A percentile compares a stretch with the other conserved stretches of the same genome.
These are phyloP conservation scores for Kuraishia hungarica DNA, from an alignment of 805 yeast genomes.

Conservation along the genomic window DNA sequence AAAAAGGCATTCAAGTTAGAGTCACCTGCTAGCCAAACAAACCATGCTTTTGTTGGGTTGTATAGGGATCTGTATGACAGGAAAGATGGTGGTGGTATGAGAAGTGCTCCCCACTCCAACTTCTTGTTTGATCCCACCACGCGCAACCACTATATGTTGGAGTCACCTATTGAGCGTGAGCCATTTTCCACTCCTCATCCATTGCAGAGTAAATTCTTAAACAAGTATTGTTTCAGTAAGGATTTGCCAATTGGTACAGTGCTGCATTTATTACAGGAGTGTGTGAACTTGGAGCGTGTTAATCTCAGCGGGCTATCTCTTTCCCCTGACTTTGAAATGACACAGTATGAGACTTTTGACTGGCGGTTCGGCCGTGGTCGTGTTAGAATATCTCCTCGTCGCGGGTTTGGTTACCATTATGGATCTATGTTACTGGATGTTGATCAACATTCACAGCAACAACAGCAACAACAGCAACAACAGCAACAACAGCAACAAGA, in stretches of 20 bases:
- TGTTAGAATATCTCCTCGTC: neutral
- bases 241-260: constrained; percentile 78
- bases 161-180: constrained; percentile 1
- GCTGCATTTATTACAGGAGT: constrained; percentile 57
- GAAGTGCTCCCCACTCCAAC: neutral
- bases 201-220: constrained; percentile 46
- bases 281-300: constrained; percentile 49
- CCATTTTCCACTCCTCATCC: constrained; percentile 46
- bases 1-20: constrained; percentile 1
- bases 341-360: constrained; percentile 28
- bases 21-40: neutral
- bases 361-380: constrained; percentile 6
- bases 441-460: neutral
- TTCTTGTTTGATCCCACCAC: neutral
- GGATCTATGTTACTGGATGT: constrained; percentile 1
- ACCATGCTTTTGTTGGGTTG: neutral
- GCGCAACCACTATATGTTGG: neutral
- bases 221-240: constrained; percentile 55
- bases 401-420: constrained; percentile 1
- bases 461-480: too few relatives aligned
- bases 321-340: constrained; percentile 57
- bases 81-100: neutral
- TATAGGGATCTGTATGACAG: neutral
- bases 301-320: constrained; percentile 56
- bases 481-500: neutral